Conservation (phyloP, 2,329 filamentous ascomycete genomes). For the Hysterium pulicare region DNA sequence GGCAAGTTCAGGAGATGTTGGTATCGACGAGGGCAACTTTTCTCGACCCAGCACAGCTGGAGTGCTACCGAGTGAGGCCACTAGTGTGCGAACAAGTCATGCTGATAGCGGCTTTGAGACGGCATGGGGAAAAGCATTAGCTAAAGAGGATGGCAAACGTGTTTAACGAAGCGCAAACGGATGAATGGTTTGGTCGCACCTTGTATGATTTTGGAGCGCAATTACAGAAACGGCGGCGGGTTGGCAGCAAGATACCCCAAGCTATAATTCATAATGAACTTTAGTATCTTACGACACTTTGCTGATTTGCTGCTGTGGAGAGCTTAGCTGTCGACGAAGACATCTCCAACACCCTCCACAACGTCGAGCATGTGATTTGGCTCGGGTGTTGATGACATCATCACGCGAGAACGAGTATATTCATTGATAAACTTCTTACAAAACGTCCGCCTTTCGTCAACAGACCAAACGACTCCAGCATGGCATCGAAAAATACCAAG, state of each 20-base stretch:
- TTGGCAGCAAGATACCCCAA: neutral
- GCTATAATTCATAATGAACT: neutral
- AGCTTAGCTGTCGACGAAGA: too few relatives aligned
- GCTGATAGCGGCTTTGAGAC: slow-evolving; percentile 59
- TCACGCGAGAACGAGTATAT: too few relatives aligned
- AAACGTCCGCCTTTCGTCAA: too few relatives aligned
- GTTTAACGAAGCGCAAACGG: too few relatives aligned
- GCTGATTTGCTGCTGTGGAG: too few relatives aligned
- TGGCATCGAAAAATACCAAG: slow-evolving; percentile 2
- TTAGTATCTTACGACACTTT: too few relatives aligned
- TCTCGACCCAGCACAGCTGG: slow-evolving; percentile 13
- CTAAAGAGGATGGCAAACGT: slow-evolving; percentile 39
- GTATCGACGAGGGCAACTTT: slow-evolving; percentile 4
- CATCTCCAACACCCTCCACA: too few relatives aligned
- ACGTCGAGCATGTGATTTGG: too few relatives aligned
- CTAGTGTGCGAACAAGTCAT: slow-evolving; percentile 10
- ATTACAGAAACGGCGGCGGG: neutral
- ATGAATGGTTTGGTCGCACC: too few relatives aligned
- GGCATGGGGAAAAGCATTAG: slow-evolving; percentile 65
- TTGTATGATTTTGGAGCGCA: slow-evolving; percentile 1
- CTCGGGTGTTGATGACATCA: too few relatives aligned
- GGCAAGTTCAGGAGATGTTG: slow-evolving; percentile 3
- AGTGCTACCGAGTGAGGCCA: slow-evolving; percentile 12
- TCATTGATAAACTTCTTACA: too few relatives aligned
- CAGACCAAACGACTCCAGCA: too few relatives aligned